These are phyloP conservation scores for Filobasidium wieringae DNA, from an alignment of 768 basidiomycete species.

Conservation along the genomic window DNA sequence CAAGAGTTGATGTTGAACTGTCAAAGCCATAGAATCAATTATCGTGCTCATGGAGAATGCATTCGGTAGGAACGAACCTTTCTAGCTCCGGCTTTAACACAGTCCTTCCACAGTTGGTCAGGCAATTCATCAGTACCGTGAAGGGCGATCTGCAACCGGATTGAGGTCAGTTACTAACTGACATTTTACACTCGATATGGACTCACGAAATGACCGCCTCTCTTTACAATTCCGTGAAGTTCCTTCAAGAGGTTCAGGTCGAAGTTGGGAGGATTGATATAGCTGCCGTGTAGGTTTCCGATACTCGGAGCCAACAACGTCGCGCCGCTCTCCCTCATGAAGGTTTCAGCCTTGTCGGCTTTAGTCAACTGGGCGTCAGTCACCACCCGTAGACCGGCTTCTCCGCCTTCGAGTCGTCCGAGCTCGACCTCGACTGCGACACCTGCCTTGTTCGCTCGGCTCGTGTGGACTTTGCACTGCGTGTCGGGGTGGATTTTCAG, in stretches of 20 bases:
- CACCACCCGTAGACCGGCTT: conserved; percentile 34
- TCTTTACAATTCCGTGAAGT: conserved; percentile 2
- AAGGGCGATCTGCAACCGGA: conserved; percentile 14
- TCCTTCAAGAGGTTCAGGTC: conserved; percentile 26
- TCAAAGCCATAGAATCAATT: background rate
- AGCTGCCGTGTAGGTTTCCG: conserved; percentile 38
- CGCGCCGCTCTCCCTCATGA: conserved; percentile 38
- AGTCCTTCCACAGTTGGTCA: conserved; percentile 31
- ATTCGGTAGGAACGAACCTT: conserved; percentile 28
- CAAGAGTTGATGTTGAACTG: conserved; percentile 15
- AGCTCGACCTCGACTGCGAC: conserved; percentile 40
- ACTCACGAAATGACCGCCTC: conserved; percentile 8
- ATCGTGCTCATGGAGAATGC: background rate
- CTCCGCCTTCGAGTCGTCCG: conserved; percentile 38
- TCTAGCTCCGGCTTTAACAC: conserved; percentile 32
- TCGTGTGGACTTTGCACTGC: conserved; percentile 33
- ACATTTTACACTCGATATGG: too few relatives aligned
- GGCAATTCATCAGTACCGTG: conserved; percentile 40
- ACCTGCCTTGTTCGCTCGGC: conserved; percentile 33
- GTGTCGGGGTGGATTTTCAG: conserved; percentile 32
- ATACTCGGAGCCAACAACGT: conserved; percentile 39
- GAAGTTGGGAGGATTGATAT: conserved; percentile 35
- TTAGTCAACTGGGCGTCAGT: conserved; percentile 38
- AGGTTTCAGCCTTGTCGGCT: conserved; percentile 35
- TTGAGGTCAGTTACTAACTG: background rate